Base-by-base conservation (phyloP, 2,329 filamentous ascomycete species). In the Fusarium solani-melongenae region DNA sequence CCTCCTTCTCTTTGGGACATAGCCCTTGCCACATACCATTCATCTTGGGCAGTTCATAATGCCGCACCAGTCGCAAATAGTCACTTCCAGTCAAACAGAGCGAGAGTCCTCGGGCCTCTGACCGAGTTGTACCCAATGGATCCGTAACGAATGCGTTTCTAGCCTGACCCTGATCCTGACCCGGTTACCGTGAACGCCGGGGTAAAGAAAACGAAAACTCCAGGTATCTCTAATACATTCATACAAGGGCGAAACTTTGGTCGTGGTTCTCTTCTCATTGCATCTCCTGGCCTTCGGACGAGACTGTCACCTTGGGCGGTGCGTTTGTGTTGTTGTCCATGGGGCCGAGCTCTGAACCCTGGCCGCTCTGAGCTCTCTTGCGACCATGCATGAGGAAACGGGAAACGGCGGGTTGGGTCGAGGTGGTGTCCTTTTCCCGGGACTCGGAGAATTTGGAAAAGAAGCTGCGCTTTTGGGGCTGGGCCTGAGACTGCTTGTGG, bases 381-480 rank as follows among this genome's bases (percentile, higher is more conserved):
- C 94, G 88, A 17, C 93, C 91, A 4, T 90, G 89, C 63, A 94
- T 87, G 76, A 92, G 89, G 80, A 95, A 94, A 60, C 87, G 81
- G 81, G 89, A 83, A 82, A 84, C 87, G 82, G 78, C 70, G 24
- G 83, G 81, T 17, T 83, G 78, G 49, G 82, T 82, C 36, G 71
- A 82, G 27, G 72, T 62, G 64, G 72, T 60, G 65, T 81, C 78
- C 67, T 79, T 79, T 65, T 85, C 82, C 62, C 85, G 82, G 27
- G 81, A 78, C 20, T 95, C 93, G 61, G 92, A 92, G 78, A 98
- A 95, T 73, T 83, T 84, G 57, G 94, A 88, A 73, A 98, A 94
- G 79, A 98, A 92, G 14, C 93, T 88, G 66, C 91, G 92, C 85
- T 94, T 83, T 75, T 80, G 79, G 61, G 82, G 72, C 38, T 72